Evolutionary conservation across 495 filamentous ascomycete species (phyloP), one percentile per base, ranked within the genome.

Genomic region (Xylaria venustula): DNA sequence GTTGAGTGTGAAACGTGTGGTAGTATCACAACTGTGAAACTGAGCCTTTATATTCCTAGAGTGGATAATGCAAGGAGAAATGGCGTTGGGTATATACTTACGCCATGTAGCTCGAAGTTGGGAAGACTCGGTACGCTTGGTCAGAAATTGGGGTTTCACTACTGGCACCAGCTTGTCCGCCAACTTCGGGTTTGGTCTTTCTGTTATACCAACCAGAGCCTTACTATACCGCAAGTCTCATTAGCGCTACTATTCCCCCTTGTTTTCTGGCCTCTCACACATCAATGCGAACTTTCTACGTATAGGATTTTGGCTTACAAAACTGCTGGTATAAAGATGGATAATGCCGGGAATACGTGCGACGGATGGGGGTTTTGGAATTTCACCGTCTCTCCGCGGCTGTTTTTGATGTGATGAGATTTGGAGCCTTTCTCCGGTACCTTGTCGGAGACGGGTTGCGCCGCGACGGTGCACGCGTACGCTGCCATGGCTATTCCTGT

Each of bases 91-190:
- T 12, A 40, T 3, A 8, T 40, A 40, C 37, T 40, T 15, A 40
- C 37, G 85, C 94, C 94, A 98, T 32, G 94, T 98, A 40, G 93
- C 92, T 19, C 93, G 88, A 7, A 98, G 84, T 74, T 79, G 41
- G 69, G 62, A 65, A 4, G 87, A 84, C 23, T 73, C 72, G 12
- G 75, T 71, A 64, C 79, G 85, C 40, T 73, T 79, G 1, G 83
- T 75, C 23, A 92, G 83, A 70, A 96, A 95, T 25, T 79, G 73
- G 2, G 93, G 91, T 59, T 82, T 83, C 58, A 80, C 81, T 20
- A 93, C 85, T 3, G 86, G 77, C 15, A 93, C 85, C 3, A 71
- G 64, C 52, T 88, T 87, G 34, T 90, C 90, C 9, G 74, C 79
- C 3, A 90, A 8, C 25, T 77, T 75, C 37, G 88, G 80, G 71